Evolutionary conservation across 2,329 filamentous ascomycete genomes (phyloP), one percentile per base, ranked within the genome.

Genomic region (Clonostachys rhizophaga): DNA sequence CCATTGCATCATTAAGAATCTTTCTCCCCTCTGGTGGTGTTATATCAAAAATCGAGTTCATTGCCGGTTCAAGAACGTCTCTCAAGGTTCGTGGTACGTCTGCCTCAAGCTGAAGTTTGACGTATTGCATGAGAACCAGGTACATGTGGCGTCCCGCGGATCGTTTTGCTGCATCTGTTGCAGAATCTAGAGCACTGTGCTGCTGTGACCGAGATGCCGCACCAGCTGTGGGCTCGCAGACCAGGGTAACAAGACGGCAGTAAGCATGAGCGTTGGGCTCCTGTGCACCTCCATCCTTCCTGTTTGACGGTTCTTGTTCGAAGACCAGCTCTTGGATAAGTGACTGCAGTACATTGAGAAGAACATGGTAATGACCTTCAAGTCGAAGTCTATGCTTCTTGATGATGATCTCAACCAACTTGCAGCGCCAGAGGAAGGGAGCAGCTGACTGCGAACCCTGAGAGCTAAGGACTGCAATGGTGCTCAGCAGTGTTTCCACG

Each of bases 91-190:
- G 69, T 10, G 73, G 61, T 47, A 84, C 72, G 33, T 69, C 67
- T 45, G 68, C 66, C 57, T 83, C 79, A 6, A 85, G 72, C 61
- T 84, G 81, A 52, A 84, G 65, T 63, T 76, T 78, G 52, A 84
- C 70, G 56, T 84, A 86, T 46, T 72, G 65, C 65, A 79, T 75
- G 40, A 86, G 60, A 6, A 85, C 64, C 33, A 79, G 63, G 54
- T 81, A 81, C 76, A 86, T 83, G 62, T 83, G 73, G 52, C 78
- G 72, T 5, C 80, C 80, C 1, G 80, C 80, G 7, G 76, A 78
- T 14, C 79, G 72, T 65, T 83, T 84, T 17, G 81, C 81, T 33
- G 72, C 74, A 52, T 82, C 80, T 2, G 75, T 80, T 2, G 79
- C 80, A 20, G 81, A 83, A 56, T 81, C 78, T 24, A 86, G 70